phyloP scores from a whole-genome alignment of 2,329 filamentous ascomycete species.

The Cladosporium sp. region DNA sequence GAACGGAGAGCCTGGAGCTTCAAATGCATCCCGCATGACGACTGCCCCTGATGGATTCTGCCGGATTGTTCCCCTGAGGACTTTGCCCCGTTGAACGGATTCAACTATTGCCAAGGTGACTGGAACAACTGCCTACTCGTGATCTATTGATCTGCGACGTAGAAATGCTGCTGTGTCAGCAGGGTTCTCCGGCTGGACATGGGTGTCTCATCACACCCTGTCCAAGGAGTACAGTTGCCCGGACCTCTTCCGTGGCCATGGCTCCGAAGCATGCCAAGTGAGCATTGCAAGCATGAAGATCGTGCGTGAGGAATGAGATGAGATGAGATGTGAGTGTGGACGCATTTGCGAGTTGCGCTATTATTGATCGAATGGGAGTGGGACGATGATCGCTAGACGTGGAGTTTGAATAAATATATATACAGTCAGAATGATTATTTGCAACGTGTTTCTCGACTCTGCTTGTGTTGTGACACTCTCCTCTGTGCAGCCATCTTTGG shows the following conservation, averaged over 20 bases:
- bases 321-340: neutral
- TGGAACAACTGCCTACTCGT: neutral
- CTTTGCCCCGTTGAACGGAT: neutral
- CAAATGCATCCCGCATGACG: neutral
- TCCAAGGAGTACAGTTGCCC: neutral
- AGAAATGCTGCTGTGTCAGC: neutral
- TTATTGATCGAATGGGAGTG: neutral
- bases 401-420: neutral
- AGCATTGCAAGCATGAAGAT: neutral
- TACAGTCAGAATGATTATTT: neutral
- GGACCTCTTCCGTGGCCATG: neutral
- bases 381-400: neutral
- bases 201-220: neutral
- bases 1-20: neutral
- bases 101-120: neutral
- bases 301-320: neutral
- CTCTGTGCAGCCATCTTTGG: neutral
- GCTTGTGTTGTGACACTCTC: neutral
- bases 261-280: neutral
- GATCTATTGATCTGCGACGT: neutral
- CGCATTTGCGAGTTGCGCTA: neutral
- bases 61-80: neutral
- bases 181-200: neutral
- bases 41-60: neutral
- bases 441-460: neutral